Conservation (phyloP, 192 early-diverging fungal species). For the Podila clonocystis region DNA sequence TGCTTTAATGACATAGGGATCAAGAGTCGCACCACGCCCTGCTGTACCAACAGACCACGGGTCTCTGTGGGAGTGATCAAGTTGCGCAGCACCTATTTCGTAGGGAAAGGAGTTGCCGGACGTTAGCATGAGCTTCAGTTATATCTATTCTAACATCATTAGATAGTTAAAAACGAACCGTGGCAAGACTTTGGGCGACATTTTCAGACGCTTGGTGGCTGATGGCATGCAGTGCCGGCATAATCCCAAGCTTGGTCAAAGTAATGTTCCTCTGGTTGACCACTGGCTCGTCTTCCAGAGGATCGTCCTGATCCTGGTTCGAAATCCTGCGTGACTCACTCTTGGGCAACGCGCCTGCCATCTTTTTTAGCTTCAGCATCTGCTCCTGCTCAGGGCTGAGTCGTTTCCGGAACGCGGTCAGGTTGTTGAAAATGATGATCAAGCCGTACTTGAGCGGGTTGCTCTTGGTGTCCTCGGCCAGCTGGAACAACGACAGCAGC, state of each 20-base stretch:
- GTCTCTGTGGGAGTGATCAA: constrained; percentile 73
- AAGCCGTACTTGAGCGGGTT: constrained; percentile 76
- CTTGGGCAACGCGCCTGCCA: constrained; percentile 57
- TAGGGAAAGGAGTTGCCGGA: background rate
- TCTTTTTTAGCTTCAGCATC: constrained; percentile 76
- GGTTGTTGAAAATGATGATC: constrained; percentile 78
- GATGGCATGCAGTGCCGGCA: constrained; percentile 64
- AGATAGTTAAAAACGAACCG: background rate
- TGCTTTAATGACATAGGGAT: constrained; percentile 57
- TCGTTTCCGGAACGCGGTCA: constrained; percentile 74
- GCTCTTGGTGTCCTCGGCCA: constrained; percentile 56
- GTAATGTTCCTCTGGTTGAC: constrained; percentile 67
- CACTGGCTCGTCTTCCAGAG: constrained; percentile 65
- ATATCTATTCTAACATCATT: no score
- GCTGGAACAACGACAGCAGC: constrained; percentile 63
- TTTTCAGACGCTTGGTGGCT: constrained; percentile 65
- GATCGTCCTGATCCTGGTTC: constrained; percentile 56
- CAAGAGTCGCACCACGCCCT: constrained; percentile 77
- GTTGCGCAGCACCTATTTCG: constrained; percentile 67
- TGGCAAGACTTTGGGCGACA: constrained; percentile 67
- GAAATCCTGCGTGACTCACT: constrained; percentile 48
- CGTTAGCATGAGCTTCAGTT: no score
- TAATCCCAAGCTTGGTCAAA: constrained; percentile 68
- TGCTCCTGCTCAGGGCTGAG: constrained; percentile 86
- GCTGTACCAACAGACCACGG: constrained; percentile 85